These are phyloP conservation scores for Oryza officinalis DNA, from an alignment of 176 grass and related monocot species.

Conservation along the genomic window DNA sequence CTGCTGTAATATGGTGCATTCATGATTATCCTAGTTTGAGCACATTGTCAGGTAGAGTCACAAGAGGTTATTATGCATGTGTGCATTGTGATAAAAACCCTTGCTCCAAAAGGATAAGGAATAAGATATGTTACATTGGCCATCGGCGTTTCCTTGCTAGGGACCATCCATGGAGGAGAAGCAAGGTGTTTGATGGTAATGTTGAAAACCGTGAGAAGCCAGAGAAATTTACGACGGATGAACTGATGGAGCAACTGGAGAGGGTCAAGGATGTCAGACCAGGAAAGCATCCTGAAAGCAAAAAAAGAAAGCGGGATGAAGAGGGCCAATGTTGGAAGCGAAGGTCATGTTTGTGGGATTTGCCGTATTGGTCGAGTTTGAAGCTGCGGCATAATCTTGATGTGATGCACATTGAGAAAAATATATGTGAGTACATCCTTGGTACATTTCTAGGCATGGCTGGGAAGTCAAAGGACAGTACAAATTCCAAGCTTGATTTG, in stretches of 20 bases:
- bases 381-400: not conserved
- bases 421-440: not conserved
- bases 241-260: too few relatives aligned
- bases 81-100: too few relatives aligned
- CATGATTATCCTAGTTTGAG: too few relatives aligned
- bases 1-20: too few relatives aligned
- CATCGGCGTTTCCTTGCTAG: not conserved
- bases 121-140: too few relatives aligned
- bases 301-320: slow-evolving; percentile 6
- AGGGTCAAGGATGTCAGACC: not conserved
- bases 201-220: too few relatives aligned
- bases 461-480: not conserved
- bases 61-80: too few relatives aligned
- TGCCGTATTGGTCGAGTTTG: slow-evolving; percentile 25
- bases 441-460: not conserved
- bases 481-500: slow-evolving; percentile 18
- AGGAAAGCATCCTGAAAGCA: not conserved
- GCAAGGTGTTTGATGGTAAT: not conserved
- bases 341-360: not conserved
- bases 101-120: too few relatives aligned
- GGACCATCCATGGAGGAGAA: not conserved
- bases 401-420: slow-evolving; percentile 21
- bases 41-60: too few relatives aligned
- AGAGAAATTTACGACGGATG: not conserved
- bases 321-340: not conserved